Conservation (phyloP, 805 yeast genomes). For the Sugiyamaella americana region DNA sequence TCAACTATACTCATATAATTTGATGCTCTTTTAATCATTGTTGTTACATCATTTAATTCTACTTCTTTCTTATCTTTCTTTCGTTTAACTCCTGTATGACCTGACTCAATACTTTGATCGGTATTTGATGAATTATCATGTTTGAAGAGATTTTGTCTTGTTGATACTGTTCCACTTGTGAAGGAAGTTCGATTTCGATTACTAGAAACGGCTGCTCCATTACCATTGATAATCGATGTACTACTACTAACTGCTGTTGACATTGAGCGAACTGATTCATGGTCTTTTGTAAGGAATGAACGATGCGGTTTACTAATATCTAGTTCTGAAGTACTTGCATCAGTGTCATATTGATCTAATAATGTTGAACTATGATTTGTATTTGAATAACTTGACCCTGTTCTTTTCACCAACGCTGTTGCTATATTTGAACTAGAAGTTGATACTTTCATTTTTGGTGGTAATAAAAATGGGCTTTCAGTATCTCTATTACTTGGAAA, state of each 20-base stretch:
- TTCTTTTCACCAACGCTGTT: neutral
- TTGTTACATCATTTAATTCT: slow-evolving; percentile 36
- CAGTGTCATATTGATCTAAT: neutral
- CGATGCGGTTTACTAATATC: slow-evolving; percentile 5
- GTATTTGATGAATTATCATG: slow-evolving; percentile 7
- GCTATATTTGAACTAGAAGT: neutral
- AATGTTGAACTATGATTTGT: neutral
- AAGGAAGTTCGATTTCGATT: slow-evolving; percentile 1
- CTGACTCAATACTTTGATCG: neutral
- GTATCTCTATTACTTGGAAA: slow-evolving; percentile 49
- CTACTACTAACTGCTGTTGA: slow-evolving; percentile 13
- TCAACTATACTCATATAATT: slow-evolving; percentile 62
- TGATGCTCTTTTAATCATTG: slow-evolving; percentile 73
- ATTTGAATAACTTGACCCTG: neutral
- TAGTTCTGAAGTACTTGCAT: neutral
- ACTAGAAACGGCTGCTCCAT: neutral
- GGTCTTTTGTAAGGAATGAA: slow-evolving; percentile 12
- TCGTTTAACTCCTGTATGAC: neutral
- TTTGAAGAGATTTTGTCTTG: slow-evolving; percentile 1
- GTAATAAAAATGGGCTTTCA: slow-evolving; percentile 24
- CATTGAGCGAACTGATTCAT: slow-evolving; percentile 15
- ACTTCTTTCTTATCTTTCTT: slow-evolving; percentile 4
- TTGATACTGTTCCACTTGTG: neutral
- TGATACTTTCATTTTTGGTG: slow-evolving; percentile 4
- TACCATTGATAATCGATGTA: slow-evolving; percentile 7